phyloP scores from a whole-genome alignment of 805 yeast genomes.

The Candida broadrunensis region DNA sequence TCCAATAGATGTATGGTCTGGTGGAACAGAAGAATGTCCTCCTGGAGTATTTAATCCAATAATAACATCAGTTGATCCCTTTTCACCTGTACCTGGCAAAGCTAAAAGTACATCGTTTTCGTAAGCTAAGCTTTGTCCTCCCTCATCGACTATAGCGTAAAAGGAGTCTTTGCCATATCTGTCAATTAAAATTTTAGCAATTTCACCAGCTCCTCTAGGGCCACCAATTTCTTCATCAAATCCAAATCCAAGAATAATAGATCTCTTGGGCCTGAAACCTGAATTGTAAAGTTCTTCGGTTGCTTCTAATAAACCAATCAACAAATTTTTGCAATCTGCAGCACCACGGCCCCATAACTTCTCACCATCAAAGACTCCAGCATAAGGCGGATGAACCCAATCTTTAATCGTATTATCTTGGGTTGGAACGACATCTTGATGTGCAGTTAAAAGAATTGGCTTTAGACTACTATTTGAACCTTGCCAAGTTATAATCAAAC shows the following conservation, averaged over 20 bases:
- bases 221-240: conserved; percentile 81
- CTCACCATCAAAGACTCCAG: conserved; percentile 58
- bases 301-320: conserved; percentile 66
- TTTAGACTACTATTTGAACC: conserved; percentile 58
- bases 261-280: conserved; percentile 59
- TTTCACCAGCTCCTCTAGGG: conserved; percentile 52
- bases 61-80: conserved; percentile 44
- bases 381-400: conserved; percentile 70
- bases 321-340: conserved; percentile 68
- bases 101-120: conserved; percentile 58
- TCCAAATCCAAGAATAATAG: conserved; percentile 65
- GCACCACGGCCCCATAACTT: conserved; percentile 76
- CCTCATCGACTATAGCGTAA: conserved; percentile 68
- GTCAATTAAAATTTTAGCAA: conserved; percentile 45
- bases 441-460: conserved; percentile 72
- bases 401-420: conserved; percentile 50
- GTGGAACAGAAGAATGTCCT: conserved; percentile 81
- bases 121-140: conserved; percentile 36
- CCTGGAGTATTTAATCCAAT: conserved; percentile 61
- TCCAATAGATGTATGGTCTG: conserved; percentile 79
- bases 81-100: conserved; percentile 44
- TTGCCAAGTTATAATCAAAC: conserved; percentile 60
- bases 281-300: conserved; percentile 51
- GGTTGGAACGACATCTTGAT: conserved; percentile 80
- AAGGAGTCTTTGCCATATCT: conserved; percentile 61